Base-by-base conservation (phyloP, 1,284 basidiomycete species). In the Termitomyces sp. region DNA sequence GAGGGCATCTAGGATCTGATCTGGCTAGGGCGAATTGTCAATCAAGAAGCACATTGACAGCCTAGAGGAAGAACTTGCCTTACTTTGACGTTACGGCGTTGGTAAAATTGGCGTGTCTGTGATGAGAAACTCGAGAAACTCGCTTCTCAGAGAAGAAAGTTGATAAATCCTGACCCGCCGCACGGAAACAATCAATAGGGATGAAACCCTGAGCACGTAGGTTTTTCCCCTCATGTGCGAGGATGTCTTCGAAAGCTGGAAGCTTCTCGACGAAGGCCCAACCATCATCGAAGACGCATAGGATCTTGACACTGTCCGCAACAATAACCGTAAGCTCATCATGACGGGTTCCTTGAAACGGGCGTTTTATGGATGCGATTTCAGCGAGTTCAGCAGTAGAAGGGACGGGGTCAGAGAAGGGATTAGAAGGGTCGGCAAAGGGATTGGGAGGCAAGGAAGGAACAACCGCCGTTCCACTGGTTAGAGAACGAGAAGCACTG, bases 281-380 rank as follows among this genome's bases (percentile, higher is more conserved):
- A 0, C 86, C 86, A 63, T 88, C 86, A 58, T 86, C 81, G 65
- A 80, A 89, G 12, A 77, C 63, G 46, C 71, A 70, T 17, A 84
- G 9, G 38, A 88, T 67, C 58, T 69, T 75, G 15, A 88, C 79
- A 12, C 62, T 59, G 46, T 88, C 85, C 3, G 77, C 80, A 0
- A 71, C 70, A 0, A 28, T 42, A 0, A 87, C 83, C 1, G 67
- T 59, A 6, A 89, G 64, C 65, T 89, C 86, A 61, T 89, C 87
- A 2, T 69, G 64, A 24, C 83, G 70, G 1, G 78, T 78, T 15
- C 83, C 82, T 34, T 70, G 57, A 67, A 86, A 89, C 3, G 82
- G 79, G 19, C 84, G 75, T 39, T 68, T 69, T 53, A 87, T 73
- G 26, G 65, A 69, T 62, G 82, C 78, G 19, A 78, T 56, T 4